These are phyloP conservation scores for Dictyostelium purpureum DNA, from an alignment of 78 protist species.

Conservation along the genomic window DNA sequence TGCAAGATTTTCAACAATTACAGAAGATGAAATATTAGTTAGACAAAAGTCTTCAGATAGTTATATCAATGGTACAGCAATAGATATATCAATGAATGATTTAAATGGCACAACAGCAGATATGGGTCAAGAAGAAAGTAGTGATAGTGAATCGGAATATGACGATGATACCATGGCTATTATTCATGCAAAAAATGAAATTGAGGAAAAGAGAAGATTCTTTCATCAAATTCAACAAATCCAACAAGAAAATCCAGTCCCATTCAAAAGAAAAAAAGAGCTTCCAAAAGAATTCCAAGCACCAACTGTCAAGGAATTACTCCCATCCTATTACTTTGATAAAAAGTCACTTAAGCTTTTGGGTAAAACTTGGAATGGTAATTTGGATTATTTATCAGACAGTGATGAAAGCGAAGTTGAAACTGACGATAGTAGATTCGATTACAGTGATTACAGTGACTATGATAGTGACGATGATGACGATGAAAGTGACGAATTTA, in stretches of 20 bases:
- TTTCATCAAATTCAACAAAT: neutral
- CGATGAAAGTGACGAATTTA: neutral
- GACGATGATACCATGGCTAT: conserved; percentile 24
- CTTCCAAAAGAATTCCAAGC: neutral
- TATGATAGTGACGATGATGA: neutral
- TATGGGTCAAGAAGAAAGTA: neutral
- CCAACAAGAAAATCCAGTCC: neutral
- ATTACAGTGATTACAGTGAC: neutral
- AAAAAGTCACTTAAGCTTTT: conserved; percentile 10
- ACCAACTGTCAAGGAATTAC: neutral
- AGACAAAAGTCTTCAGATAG: neutral
- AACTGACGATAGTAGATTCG: neutral
- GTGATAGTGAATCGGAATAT: conserved; percentile 18
- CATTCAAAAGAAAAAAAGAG: conserved; percentile 39
- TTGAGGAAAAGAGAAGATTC: conserved; percentile 37
- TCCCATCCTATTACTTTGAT: conserved; percentile 53
- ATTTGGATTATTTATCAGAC: neutral
- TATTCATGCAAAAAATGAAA: conserved; percentile 26
- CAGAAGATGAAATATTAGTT: neutral
- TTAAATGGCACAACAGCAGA: neutral
- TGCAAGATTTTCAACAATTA: neutral
- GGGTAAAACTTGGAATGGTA: conserved; percentile 67
- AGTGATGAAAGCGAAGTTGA: neutral
- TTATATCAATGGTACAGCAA: neutral
- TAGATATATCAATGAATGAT: neutral